A percentile compares a stretch with the other conserved stretches of the same genome.
These are phyloP conservation scores for Cyclostephanos invisitatus DNA, from an alignment of 108 stramenopile species.

Conservation along the genomic window DNA sequence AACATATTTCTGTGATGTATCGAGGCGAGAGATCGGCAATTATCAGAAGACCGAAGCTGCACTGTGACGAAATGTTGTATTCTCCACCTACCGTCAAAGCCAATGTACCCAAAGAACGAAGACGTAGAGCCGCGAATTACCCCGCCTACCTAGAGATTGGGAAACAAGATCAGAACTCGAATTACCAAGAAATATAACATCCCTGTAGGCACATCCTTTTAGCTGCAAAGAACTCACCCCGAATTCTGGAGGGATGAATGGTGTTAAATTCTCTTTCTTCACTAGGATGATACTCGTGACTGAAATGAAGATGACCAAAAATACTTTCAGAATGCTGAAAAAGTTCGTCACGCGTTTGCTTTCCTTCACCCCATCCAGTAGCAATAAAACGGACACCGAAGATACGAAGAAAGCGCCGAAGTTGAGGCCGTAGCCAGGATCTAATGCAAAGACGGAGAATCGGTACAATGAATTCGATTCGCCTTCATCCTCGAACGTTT, in stretches of 20 bases:
- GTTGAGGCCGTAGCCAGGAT: slow-evolving; percentile 60
- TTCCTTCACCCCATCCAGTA: slow-evolving; percentile 81
- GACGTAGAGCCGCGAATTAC: slow-evolving; percentile 66
- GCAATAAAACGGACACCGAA: slow-evolving; percentile 44
- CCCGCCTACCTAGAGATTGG: slow-evolving; percentile 13
- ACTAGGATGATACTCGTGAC: slow-evolving; percentile 44
- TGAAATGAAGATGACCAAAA: slow-evolving; percentile 69
- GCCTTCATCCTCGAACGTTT: slow-evolving; percentile 9
- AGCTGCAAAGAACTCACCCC: slow-evolving; percentile 45
- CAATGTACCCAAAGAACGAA: slow-evolving; percentile 78
- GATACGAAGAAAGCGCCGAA: slow-evolving; percentile 69
- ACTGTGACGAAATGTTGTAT: background rate
- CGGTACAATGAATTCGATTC: background rate
- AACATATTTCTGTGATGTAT: slow-evolving; percentile 61
- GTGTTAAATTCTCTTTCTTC: slow-evolving; percentile 37
- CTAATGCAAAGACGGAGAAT: slow-evolving; percentile 13
- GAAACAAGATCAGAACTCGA: background rate
- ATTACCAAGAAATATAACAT: background rate
- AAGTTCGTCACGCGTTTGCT: slow-evolving; percentile 62
- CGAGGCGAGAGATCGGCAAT: slow-evolving; percentile 52
- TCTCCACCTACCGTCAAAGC: slow-evolving; percentile 50
- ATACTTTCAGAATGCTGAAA: slow-evolving; percentile 65
- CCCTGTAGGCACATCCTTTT: background rate
- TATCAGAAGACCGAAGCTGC: slow-evolving; percentile 7
- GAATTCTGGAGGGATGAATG: slow-evolving; percentile 50